These are phyloP conservation scores for Tricladium varicosporioides DNA, from an alignment of 2,329 filamentous ascomycete species.

Conservation along the genomic window DNA sequence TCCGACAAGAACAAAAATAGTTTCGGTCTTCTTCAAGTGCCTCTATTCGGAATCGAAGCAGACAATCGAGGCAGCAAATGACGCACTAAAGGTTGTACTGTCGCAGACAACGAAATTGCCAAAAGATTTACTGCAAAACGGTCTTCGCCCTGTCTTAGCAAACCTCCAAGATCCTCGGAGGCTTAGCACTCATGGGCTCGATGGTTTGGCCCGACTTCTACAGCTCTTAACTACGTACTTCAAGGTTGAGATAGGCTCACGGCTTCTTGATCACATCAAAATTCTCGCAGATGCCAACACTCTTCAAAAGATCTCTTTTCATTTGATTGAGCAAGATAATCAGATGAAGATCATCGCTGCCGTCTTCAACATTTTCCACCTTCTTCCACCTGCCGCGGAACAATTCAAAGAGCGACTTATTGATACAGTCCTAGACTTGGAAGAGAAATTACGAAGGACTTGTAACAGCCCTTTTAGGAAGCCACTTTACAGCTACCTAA, in stretches of 20 bases:
- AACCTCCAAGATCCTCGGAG: conserved; percentile 93
- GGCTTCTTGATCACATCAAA: conserved; percentile 92
- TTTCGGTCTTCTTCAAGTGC: conserved; percentile 96
- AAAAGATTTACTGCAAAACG: conserved; percentile 92
- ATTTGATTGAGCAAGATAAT: conserved; percentile 85
- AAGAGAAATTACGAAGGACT: conserved; percentile 80
- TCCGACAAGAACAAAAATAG: conserved; percentile 67
- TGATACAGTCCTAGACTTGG: conserved; percentile 84
- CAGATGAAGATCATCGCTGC: conserved; percentile 94
- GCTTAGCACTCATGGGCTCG: conserved; percentile 82
- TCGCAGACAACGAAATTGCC: conserved; percentile 87
- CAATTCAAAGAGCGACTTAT: conserved; percentile 89
- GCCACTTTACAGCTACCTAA: conserved; percentile 89
- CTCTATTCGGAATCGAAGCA: conserved; percentile 90
- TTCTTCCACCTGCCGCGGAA: conserved; percentile 87
- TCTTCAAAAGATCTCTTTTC: conserved; percentile 90
- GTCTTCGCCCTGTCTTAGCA: conserved; percentile 90
- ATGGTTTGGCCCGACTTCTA: conserved; percentile 84
- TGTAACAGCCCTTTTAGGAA: conserved; percentile 88
- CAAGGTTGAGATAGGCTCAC: conserved; percentile 94
- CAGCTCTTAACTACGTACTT: conserved; percentile 97
- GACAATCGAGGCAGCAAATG: conserved; percentile 91
- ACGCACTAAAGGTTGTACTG: conserved; percentile 83
- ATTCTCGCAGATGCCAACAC: conserved; percentile 77
- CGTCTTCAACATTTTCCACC: conserved; percentile 94